Evolutionary conservation across 768 basidiomycete species (phyloP), one percentile per base, ranked within the genome.

Genomic region (Lentinula raphanica): DNA sequence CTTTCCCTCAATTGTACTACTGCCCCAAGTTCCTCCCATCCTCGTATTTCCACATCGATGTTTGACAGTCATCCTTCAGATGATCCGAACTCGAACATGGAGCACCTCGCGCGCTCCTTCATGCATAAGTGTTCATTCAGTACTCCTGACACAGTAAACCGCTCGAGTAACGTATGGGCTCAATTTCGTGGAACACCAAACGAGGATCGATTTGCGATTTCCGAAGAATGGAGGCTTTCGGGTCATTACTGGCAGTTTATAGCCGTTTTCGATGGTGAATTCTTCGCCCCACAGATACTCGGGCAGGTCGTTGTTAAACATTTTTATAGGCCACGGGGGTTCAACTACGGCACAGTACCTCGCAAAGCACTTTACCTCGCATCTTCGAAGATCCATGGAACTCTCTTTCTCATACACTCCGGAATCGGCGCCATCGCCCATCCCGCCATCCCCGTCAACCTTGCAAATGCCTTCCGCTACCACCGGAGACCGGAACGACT

Each of bases 171-270:
- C 15, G 15, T n/a, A 13, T 53, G 7, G 3, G 51, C 51, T 21
- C 51, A 53, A 53, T 53, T 53, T 32, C 51, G 51, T 39, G 51
- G 51, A 38, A 53, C 51, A n/a, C 36, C 51, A 2, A 39, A 53
- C 36, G 51, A 53, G 51, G 36, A 53, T 39, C 51, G 51, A 31
- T 53, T 39, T 19, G 7, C 51, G 35, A 23, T 27, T 12, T 53
- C 51, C 21, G 51, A 53, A 38, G 51, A 53, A 6, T 53, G 51
- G 51, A 23, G 27, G 21, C 23, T 53, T 4, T 19, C n/a, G 5
- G 36, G 23, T 2, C 51, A 39, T 53, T 8, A 27, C 5, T 53
- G 51, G 51, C 36, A 53, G n/a, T 39, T 53, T 39, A 12, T 53
- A 4, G 51, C 51, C 3, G 23, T 53, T n/a, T 51, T 51, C n/a